These are phyloP conservation scores for Manihot esculenta DNA, from an alignment of 441 rosid genomes.

Conservation along the genomic window DNA sequence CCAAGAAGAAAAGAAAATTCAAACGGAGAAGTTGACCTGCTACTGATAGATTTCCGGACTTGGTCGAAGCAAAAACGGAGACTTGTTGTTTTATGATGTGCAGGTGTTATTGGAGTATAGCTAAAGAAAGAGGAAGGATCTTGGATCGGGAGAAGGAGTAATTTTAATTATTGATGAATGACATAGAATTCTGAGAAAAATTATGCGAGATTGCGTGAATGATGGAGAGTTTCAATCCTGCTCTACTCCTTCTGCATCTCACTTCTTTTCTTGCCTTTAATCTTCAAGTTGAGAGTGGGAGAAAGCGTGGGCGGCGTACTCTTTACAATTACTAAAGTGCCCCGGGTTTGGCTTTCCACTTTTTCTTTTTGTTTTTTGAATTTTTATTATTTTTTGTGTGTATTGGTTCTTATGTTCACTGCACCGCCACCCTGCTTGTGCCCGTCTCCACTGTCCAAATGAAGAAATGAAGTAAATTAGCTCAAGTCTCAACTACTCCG, in stretches of 20 bases:
- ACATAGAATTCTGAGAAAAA: slow-evolving; percentile 6
- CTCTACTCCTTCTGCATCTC: neutral
- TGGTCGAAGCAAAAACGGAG: neutral
- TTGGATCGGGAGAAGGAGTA: slow-evolving; percentile 15
- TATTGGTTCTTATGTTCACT: neutral
- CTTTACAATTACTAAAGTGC: slow-evolving; percentile 7
- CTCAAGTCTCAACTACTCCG: too few species aligned
- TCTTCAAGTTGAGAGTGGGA: neutral
- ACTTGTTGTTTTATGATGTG: neutral
- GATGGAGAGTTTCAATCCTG: neutral
- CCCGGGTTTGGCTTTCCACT: neutral
- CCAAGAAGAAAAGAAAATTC: neutral
- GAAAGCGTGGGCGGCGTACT: neutral
- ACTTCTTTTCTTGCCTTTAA: neutral
- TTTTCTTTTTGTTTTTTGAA: too few species aligned
- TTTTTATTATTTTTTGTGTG: too few species aligned
- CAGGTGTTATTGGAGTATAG: neutral
- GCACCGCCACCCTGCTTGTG: slow-evolving; percentile 2
- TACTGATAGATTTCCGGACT: neutral
- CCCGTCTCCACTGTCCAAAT: too few species aligned
- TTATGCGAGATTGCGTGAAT: slow-evolving; percentile 10
- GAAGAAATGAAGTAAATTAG: too few species aligned
- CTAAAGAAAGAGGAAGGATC: neutral
- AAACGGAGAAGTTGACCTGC: neutral
- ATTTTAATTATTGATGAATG: neutral